Conservation (phyloP, 352 stramenopile species). For the Pythium chondricola region DNA sequence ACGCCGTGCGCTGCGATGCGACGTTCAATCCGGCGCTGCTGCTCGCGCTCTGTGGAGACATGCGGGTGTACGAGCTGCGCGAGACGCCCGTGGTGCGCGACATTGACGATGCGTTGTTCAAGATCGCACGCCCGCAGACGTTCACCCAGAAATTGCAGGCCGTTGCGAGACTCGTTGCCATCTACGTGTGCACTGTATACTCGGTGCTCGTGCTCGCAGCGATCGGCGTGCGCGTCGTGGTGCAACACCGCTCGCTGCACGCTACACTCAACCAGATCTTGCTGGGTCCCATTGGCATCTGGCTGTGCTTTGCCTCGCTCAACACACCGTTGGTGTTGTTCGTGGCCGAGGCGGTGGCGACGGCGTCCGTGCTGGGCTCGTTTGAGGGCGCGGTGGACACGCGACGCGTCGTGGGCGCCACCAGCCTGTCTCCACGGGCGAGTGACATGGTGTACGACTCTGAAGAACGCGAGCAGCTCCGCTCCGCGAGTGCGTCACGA, state of each 20-base stretch:
- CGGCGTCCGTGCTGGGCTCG: constrained; percentile 63
- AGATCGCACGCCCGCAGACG: constrained; percentile 58
- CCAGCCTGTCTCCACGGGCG: constrained; percentile 6
- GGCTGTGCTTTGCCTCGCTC: constrained; percentile 82
- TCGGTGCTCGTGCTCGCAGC: constrained; percentile 56
- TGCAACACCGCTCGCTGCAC: constrained; percentile 66
- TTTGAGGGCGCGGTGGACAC: constrained; percentile 54
- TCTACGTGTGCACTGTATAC: constrained; percentile 66
- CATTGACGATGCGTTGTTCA: constrained; percentile 74
- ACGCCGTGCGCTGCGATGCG: constrained; percentile 54
- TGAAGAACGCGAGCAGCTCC: constrained; percentile 77
- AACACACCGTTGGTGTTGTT: constrained; percentile 79
- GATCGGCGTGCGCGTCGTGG: constrained; percentile 54
- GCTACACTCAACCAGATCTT: constrained; percentile 67
- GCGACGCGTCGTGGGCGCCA: background rate
- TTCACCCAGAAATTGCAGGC: constrained; percentile 75
- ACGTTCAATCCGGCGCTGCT: constrained; percentile 73
- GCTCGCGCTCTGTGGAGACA: constrained; percentile 78
- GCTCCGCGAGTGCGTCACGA: constrained; percentile 62
- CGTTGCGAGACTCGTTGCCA: constrained; percentile 39
- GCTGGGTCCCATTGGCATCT: constrained; percentile 65
- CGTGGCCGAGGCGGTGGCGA: constrained; percentile 63
- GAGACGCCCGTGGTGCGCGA: constrained; percentile 78
- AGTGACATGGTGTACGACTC: constrained; percentile 76
- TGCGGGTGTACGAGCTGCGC: constrained; percentile 82